phyloP scores from a whole-genome alignment of 106 monocot genomes.

The Dioscorea alata region DNA sequence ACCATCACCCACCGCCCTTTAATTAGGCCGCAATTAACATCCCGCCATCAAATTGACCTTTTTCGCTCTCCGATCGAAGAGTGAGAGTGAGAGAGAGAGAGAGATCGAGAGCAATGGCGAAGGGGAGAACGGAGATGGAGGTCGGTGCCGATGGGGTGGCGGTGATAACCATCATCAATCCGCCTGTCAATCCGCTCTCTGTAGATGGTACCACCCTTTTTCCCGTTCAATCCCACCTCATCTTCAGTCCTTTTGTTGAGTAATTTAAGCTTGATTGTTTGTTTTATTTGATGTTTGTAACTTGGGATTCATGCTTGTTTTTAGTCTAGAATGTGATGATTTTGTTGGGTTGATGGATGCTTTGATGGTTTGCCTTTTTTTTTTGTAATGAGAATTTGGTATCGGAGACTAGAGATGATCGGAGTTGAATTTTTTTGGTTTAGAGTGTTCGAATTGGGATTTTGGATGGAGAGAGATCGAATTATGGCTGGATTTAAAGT shows the following conservation, averaged over 20 bases:
- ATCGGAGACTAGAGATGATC: no score
- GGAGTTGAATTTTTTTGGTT: no score
- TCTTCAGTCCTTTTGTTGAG: neutral
- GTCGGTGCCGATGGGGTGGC: neutral
- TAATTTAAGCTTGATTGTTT: neutral
- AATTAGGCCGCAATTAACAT: no score
- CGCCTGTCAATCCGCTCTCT: neutral
- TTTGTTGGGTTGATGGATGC: neutral
- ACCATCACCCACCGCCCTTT: no score
- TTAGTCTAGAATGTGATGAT: neutral
- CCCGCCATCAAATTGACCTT: neutral
- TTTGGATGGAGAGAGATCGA: no score
- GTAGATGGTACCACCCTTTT: neutral
- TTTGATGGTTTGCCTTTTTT: no score
- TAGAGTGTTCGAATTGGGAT: no score
- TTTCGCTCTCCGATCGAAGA: neutral
- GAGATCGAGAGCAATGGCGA: neutral
- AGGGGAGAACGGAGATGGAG: constrained; percentile 7
- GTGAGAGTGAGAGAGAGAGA: constrained; percentile 6
- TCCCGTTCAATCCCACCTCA: neutral
- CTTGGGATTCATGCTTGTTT: neutral
- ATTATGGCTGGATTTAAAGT: no score
- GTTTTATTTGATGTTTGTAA: neutral
- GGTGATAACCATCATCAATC: neutral
- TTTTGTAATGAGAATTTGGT: no score